Percentiles rank a stretch among this genome's conserved stretches.
Evolutionary conservation across 768 basidiomycete genomes (phyloP).

Genomic region (Suillus alpinus): DNA sequence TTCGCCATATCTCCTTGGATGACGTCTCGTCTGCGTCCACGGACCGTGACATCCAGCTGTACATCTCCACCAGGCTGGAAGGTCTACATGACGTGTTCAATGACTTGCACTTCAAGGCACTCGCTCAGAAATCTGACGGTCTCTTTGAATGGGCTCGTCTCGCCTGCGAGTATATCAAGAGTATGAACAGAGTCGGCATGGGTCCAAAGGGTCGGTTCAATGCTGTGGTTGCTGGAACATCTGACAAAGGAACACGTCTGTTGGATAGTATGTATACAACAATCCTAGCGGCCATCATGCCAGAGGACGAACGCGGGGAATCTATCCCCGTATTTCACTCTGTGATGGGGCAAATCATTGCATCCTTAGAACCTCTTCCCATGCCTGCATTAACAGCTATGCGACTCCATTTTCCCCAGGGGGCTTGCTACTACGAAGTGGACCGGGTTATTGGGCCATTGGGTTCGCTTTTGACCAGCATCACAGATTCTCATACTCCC

Average conservation of each 20-base stretch:
- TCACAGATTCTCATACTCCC: neutral
- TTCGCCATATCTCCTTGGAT: slow-evolving; percentile 1
- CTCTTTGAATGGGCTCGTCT: slow-evolving; percentile 8
- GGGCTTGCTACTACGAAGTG: no score
- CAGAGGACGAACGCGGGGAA: neutral
- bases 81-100: neutral
- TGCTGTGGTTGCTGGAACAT: neutral
- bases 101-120: neutral
- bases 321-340: neutral
- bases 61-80: neutral
- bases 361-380: slow-evolving; percentile 2
- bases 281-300: slow-evolving; percentile 1
- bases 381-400: neutral
- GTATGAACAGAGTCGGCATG: neutral
- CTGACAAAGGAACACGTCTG: neutral
- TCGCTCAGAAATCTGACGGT: slow-evolving; percentile 2
- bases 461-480: slow-evolving; percentile 4
- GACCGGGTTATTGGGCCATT: neutral
- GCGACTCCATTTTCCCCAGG: neutral
- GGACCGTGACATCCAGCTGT: slow-evolving; percentile 3
- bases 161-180: slow-evolving; percentile 10
- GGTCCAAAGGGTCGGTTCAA: neutral
- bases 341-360: slow-evolving; percentile 4
- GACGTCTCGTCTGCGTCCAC: neutral
- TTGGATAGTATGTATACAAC: slow-evolving; percentile 1